Base-by-base conservation (phyloP, 2,329 filamentous ascomycete species). In the Colletotrichum sp. region DNA sequence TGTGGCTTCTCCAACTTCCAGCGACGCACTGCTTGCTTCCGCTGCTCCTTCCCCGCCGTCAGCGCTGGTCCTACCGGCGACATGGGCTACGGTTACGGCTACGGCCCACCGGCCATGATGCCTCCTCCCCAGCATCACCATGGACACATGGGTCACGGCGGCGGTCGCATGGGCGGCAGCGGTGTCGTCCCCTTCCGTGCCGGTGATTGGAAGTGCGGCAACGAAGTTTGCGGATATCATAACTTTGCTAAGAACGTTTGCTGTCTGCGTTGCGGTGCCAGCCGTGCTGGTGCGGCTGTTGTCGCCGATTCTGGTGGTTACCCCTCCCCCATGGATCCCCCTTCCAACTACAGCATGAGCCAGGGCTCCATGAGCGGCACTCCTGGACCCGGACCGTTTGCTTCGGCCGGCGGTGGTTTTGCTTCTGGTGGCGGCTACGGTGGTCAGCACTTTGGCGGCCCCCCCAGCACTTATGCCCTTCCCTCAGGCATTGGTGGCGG, bases 1-100 rank as follows among this genome's bases (percentile, higher is more conserved):
- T 99, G 97, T 83, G 97, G 97, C 77, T 99, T 99, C 88, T 98
- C 96, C 82, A 99, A 99, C 90, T 99, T 99, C 89, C 97, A 99
- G 87, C 95, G 97, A 81, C 95, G 97, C 80, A 99, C 97, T 21
- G 97, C 96, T 68, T 99, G 97, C 87, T 99, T 99, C 94, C 95
- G 97, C 81, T 99, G 97, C 89, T 98, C 96, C 2, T 99, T 98
- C 92, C 96, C 97, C n/a, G 96, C 97, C 30, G 95, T 98, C 85
- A 94, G 94, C 77, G 92, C 94, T 44, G 94, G 92, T 18, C 94
- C 94, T 44, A 92, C 91, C 55, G 90, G 89, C 71, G 94, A 96
- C 81, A 88, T 89, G 84, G 85, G 84, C 49, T 85, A 80, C 24
- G 90, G 90, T 39, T 87, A 88, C 72, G 94, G 95, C 82, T 93